Conservation (phyloP, 257 asterid species). For the Nicotiana tabacum region DNA sequence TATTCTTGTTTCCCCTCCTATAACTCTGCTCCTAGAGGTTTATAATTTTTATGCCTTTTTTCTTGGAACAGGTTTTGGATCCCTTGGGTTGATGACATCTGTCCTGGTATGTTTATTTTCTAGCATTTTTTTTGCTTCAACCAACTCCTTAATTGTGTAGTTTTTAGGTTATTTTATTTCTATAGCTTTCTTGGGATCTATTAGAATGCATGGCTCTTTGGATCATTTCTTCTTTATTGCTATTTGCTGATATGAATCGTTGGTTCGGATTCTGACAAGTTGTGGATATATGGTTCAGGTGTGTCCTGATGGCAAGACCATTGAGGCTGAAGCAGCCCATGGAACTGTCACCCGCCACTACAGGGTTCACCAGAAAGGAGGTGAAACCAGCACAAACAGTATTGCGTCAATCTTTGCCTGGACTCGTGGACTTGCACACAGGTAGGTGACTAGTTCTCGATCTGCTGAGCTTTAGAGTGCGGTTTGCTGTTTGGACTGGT, state of each 20-base stretch:
- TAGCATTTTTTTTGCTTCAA: not conserved
- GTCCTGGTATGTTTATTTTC: slow-evolving; percentile 63
- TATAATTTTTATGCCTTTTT: not conserved
- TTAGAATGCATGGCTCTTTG: not conserved
- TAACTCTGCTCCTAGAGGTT: not conserved
- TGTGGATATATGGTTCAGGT: slow-evolving; percentile 41
- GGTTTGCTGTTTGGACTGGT: not conserved
- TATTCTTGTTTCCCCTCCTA: not conserved
- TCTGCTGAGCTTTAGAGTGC: not conserved
- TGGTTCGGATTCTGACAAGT: not conserved
- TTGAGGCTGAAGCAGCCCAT: slow-evolving; percentile 99
- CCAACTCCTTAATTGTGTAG: not conserved
- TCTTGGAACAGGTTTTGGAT: slow-evolving; percentile 77
- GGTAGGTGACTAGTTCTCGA: slow-evolving; percentile 31
- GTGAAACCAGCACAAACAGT: slow-evolving; percentile 99
- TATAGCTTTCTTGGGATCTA: not conserved
- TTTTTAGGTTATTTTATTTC: not conserved
- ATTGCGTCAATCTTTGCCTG: slow-evolving; percentile 99
- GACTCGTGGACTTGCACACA: slow-evolving; percentile 98
- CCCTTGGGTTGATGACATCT: slow-evolving; percentile 99
- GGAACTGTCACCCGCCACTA: slow-evolving; percentile 99
- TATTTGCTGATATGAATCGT: no score
- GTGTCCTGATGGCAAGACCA: slow-evolving; percentile 99
- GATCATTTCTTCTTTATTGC: not conserved
- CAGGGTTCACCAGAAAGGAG: slow-evolving; percentile 98